These are phyloP conservation scores for Trametes elegans DNA, from an alignment of 768 basidiomycete species.

Conservation along the genomic window DNA sequence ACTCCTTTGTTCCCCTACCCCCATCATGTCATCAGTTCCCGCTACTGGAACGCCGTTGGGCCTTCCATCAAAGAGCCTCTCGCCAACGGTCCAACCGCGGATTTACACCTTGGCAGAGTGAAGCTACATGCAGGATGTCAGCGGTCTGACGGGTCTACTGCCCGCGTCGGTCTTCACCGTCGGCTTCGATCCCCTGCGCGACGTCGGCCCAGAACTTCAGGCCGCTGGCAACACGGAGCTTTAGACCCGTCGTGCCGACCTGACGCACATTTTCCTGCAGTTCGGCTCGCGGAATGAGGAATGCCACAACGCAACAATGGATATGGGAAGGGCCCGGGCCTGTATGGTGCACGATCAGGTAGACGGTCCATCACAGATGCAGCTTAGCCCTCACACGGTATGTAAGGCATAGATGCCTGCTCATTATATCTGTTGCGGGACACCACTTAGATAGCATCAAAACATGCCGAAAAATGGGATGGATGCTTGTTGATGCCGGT, in stretches of 20 bases:
- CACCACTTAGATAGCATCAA: too few species aligned
- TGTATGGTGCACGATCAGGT: not conserved
- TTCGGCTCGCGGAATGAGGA: constrained; percentile 16
- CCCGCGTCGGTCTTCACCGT: constrained; percentile 8
- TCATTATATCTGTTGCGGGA: too few species aligned
- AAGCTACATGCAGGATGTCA: constrained; percentile 2
- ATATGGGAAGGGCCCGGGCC: not conserved
- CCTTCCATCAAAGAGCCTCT: not conserved
- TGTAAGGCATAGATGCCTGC: too few species aligned
- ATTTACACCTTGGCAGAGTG: constrained; percentile 2
- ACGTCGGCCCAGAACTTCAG: constrained; percentile 15
- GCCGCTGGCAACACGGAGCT: constrained; percentile 3
- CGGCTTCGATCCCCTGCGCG: constrained; percentile 13
- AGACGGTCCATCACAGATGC: not conserved
- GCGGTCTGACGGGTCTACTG: not conserved
- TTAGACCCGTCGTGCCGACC: constrained; percentile 9
- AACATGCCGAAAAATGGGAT: too few species aligned
- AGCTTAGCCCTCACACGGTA: too few species aligned
- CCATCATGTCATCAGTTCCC: not conserved
- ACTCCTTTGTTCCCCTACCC: not conserved
- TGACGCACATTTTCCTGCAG: constrained; percentile 18
- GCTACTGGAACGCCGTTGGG: not conserved
- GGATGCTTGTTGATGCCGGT: too few species aligned
- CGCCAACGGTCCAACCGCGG: not conserved
- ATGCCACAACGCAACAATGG: constrained; percentile 2